These are phyloP conservation scores for Xerocomellus amylosporus DNA, from an alignment of 768 basidiomycete genomes.

Conservation along the genomic window DNA sequence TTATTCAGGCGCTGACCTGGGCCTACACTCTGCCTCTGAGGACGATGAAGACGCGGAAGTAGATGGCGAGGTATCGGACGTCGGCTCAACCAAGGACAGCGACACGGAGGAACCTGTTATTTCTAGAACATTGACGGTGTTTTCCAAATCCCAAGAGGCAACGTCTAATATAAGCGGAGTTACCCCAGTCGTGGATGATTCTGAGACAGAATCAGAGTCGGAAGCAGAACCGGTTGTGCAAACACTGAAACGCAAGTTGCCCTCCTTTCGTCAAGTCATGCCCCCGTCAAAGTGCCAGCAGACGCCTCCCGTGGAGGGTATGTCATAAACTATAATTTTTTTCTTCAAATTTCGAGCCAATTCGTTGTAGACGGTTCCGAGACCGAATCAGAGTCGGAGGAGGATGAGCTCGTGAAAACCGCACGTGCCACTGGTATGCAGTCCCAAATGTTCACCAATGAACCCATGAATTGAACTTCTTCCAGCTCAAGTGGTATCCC, in stretches of 20 bases:
- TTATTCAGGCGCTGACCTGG: constrained; percentile 39
- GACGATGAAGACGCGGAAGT: constrained; percentile 24
- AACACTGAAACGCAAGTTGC: constrained; percentile 26
- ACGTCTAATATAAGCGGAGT: neutral
- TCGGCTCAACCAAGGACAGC: constrained; percentile 23
- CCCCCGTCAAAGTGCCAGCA: constrained; percentile 22
- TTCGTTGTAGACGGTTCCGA: constrained; percentile 36
- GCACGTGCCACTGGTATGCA: constrained; percentile 10
- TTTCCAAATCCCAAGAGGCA: constrained; percentile 9
- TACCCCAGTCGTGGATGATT: constrained; percentile 16
- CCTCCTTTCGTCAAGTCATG: constrained; percentile 5
- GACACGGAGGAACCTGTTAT: constrained; percentile 20
- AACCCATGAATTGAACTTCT: neutral
- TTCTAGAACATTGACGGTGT: constrained; percentile 23
- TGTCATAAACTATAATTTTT: neutral
- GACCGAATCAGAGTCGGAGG: constrained; percentile 47
- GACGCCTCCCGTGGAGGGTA: constrained; percentile 16
- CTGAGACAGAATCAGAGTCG: constrained; percentile 36
- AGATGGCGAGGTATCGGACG: constrained; percentile 19
- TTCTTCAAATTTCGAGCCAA: neutral
- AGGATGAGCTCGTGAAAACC: constrained; percentile 10
- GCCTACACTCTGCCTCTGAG: constrained; percentile 54
- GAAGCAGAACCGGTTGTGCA: constrained; percentile 11
- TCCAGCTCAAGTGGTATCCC: constrained; percentile 2
- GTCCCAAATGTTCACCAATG: constrained; percentile 13